Evolutionary conservation across 805 yeast genomes (phyloP).

Genomic region (Schizosaccharomyces osmophilus): DNA sequence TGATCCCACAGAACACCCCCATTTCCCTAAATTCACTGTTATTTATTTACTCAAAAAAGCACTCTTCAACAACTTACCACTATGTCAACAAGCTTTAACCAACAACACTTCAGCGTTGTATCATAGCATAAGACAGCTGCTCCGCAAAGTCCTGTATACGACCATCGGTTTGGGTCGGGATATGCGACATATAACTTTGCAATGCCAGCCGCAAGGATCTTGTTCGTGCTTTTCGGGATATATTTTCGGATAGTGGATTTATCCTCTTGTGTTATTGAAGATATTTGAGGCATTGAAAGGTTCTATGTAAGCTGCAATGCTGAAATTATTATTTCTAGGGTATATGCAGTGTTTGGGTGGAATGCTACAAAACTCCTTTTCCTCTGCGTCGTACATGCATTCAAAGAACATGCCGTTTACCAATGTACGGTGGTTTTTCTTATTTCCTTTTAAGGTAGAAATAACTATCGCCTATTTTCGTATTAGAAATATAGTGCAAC

Average conservation of each 20-base stretch:
- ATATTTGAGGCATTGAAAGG: not conserved
- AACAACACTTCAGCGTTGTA: constrained; percentile 79
- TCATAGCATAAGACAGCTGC: constrained; percentile 77
- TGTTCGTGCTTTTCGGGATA: constrained; percentile 68
- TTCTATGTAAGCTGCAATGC: not conserved
- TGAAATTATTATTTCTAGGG: not conserved
- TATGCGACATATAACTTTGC: constrained; percentile 76
- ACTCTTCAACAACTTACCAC: not conserved
- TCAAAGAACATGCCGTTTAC: no score
- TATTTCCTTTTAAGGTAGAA: no score
- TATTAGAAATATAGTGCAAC: no score
- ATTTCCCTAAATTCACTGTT: constrained; percentile 22
- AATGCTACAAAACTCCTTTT: no score
- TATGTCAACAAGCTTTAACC: constrained; percentile 70
- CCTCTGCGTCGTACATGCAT: no score
- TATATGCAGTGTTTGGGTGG: not conserved
- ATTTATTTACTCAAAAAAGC: not conserved
- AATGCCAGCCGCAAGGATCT: constrained; percentile 70
- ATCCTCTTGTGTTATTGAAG: constrained; percentile 29
- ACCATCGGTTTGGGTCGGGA: constrained; percentile 65
- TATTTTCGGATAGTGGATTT: constrained; percentile 77
- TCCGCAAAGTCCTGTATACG: constrained; percentile 69
- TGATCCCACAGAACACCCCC: constrained; percentile 94
- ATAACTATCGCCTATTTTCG: no score
- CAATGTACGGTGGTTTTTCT: no score